phyloP scores from a whole-genome alignment of 73 alveolate genomes.

The Uronychia setigera region DNA sequence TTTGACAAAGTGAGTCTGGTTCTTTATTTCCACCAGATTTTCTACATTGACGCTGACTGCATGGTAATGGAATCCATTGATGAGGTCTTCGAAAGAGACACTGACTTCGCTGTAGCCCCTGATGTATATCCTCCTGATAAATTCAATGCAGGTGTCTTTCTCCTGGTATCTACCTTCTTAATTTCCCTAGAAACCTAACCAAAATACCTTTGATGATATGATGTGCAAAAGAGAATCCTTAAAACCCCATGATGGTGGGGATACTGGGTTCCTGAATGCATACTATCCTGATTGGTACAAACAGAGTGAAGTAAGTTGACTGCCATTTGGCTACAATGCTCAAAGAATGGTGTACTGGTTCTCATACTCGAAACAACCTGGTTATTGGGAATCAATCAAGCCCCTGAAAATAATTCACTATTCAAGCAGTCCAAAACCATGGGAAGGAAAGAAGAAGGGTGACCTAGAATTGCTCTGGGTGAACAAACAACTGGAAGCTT shows the following conservation, averaged over 20 bases:
- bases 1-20: too few relatives aligned
- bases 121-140: slow-evolving; percentile 82
- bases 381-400: slow-evolving; percentile 70
- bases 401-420: slow-evolving; percentile 60
- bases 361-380: slow-evolving; percentile 34
- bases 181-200: slow-evolving; percentile 65
- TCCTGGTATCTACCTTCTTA: too few relatives aligned
- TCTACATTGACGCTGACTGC: slow-evolving; percentile 78
- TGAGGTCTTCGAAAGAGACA: slow-evolving; percentile 47
- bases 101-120: slow-evolving; percentile 66
- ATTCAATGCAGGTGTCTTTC: slow-evolving; percentile 78
- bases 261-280: slow-evolving; percentile 75
- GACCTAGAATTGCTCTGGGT: slow-evolving; percentile 55
- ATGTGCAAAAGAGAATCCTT: slow-evolving; percentile 8
- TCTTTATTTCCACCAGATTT: slow-evolving; percentile 54
- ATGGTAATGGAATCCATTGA: slow-evolving; percentile 29
- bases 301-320: slow-evolving; percentile 32
- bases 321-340: slow-evolving; percentile 76
- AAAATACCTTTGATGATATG: slow-evolving; percentile 32
- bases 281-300: slow-evolving; percentile 67
- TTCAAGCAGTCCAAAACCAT: slow-evolving; percentile 74
- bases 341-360: slow-evolving; percentile 64
- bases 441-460: slow-evolving; percentile 61
- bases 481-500: too few relatives aligned
- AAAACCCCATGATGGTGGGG: slow-evolving; percentile 61